Percentiles rank a stretch among this genome's conserved stretches.
Conservation (phyloP, 2,329 filamentous ascomycete species). For the Penicillium brasilianum region DNA sequence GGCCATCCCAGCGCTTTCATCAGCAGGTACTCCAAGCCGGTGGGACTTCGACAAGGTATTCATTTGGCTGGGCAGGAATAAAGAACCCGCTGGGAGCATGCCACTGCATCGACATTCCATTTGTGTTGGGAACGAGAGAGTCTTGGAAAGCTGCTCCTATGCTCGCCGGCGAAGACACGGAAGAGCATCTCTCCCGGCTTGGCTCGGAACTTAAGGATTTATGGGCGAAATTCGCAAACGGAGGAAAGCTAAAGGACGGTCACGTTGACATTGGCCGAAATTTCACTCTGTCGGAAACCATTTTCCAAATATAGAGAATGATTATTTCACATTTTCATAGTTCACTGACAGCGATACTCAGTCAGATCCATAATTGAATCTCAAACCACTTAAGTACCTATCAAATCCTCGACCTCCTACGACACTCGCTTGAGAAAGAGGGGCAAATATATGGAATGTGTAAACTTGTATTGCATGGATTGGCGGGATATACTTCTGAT, state of each 20-base stretch:
- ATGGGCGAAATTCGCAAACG: constrained; percentile 9
- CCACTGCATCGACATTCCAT: constrained; percentile 15
- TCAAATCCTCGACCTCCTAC: neutral
- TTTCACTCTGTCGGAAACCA: neutral
- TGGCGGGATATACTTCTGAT: neutral
- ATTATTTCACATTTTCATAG: neutral
- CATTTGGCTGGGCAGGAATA: constrained; percentile 5
- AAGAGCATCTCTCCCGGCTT: constrained; percentile 3
- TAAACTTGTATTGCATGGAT: neutral
- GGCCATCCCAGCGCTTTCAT: constrained; percentile 6
- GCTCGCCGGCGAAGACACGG: constrained; percentile 5
- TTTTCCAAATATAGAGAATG: neutral
- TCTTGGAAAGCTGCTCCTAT: constrained; percentile 12
- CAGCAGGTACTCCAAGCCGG: constrained; percentile 6
- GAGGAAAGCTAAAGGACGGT: neutral
- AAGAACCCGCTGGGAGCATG: neutral
- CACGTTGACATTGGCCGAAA: constrained; percentile 4
- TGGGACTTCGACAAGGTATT: constrained; percentile 8
- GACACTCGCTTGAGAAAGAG: neutral
- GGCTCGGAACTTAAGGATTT: constrained; percentile 7
- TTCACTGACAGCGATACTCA: too few relatives aligned
- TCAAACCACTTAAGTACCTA: neutral
- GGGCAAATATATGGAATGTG: neutral
- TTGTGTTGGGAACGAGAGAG: constrained; percentile 6
- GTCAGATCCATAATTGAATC: neutral